Conservation (phyloP, 495 filamentous ascomycete species). For the Daldinia concentrica region DNA sequence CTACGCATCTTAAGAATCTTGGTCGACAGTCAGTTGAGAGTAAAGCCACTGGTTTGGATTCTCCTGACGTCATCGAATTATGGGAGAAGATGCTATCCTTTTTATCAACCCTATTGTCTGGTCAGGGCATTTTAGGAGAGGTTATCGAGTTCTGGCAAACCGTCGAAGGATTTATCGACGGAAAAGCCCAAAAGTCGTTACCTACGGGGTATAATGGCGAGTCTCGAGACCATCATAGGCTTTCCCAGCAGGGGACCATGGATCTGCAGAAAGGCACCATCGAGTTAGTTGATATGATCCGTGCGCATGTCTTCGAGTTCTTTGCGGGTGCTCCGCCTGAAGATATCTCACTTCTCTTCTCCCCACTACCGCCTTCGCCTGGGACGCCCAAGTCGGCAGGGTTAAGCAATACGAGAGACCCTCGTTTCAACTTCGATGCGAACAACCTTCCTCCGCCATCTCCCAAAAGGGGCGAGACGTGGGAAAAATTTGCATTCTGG, state of each 20-base stretch:
- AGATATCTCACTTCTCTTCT: constrained; percentile 85
- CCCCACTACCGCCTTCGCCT: constrained; percentile 78
- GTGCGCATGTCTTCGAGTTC: constrained; percentile 78
- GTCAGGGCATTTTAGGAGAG: constrained; percentile 84
- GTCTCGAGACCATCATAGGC: constrained; percentile 82
- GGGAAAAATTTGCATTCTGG: constrained; percentile 98
- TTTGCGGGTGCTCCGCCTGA: constrained; percentile 92
- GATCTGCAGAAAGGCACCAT: constrained; percentile 80
- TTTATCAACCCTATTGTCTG: constrained; percentile 74
- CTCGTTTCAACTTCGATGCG: constrained; percentile 79
- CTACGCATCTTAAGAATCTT: constrained; percentile 76
- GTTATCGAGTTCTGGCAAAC: constrained; percentile 94
- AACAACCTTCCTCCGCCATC: constrained; percentile 80
- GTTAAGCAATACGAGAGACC: constrained; percentile 61
- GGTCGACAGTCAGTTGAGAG: constrained; percentile 67
- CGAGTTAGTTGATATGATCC: constrained; percentile 82
- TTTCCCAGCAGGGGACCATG: constrained; percentile 72
- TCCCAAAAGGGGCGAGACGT: constrained; percentile 77
- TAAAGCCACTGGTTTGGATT: constrained; percentile 69
- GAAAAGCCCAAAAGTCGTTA: constrained; percentile 80
- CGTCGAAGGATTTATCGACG: constrained; percentile 88
- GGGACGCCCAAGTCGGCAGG: constrained; percentile 65
- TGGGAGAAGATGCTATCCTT: constrained; percentile 86
- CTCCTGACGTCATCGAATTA: constrained; percentile 79
- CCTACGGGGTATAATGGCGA: constrained; percentile 86